Percentiles rank a stretch among this genome's conserved stretches.
phyloP scores from a whole-genome alignment of 2,329 filamentous ascomycete genomes.

The Paraphoma sp. region DNA sequence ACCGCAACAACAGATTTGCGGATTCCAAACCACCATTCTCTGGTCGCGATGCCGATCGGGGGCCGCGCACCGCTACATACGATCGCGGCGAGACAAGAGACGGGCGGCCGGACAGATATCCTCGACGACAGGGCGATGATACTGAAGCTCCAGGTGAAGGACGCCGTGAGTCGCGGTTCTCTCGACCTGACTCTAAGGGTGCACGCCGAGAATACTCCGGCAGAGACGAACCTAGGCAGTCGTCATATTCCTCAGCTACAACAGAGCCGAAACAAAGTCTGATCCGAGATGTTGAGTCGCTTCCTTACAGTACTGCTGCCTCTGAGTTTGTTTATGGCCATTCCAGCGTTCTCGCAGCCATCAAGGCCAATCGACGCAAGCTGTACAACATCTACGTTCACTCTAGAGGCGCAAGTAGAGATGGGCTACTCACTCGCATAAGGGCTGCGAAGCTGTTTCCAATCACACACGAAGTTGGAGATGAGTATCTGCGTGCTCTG shows the following conservation, averaged over 20 bases:
- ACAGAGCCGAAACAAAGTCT: not conserved
- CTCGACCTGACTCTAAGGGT: conserved; percentile 8
- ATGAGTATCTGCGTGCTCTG: conserved; percentile 70
- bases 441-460: conserved; percentile 24
- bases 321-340: conserved; percentile 92
- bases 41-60: not conserved
- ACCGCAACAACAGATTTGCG: not conserved
- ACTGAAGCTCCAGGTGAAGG: not conserved
- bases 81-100: not conserved
- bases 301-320: conserved; percentile 80
- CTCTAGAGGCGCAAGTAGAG: conserved; percentile 25
- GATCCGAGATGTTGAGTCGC: conserved; percentile 39
- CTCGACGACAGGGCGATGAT: not conserved
- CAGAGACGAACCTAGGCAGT: not conserved
- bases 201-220: conserved; percentile 1
- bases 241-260: not conserved
- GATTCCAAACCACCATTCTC: not conserved
- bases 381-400: conserved; percentile 83
- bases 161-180: not conserved
- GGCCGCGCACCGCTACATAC: not conserved
- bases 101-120: not conserved
- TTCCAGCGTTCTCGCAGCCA: conserved; percentile 79
- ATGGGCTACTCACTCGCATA: conserved; percentile 26
- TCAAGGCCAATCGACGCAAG: conserved; percentile 72
- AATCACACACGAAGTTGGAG: conserved; percentile 60